These are phyloP conservation scores for Acanthamoeba lenticulata DNA, from an alignment of 208 protist species.

Conservation along the genomic window DNA sequence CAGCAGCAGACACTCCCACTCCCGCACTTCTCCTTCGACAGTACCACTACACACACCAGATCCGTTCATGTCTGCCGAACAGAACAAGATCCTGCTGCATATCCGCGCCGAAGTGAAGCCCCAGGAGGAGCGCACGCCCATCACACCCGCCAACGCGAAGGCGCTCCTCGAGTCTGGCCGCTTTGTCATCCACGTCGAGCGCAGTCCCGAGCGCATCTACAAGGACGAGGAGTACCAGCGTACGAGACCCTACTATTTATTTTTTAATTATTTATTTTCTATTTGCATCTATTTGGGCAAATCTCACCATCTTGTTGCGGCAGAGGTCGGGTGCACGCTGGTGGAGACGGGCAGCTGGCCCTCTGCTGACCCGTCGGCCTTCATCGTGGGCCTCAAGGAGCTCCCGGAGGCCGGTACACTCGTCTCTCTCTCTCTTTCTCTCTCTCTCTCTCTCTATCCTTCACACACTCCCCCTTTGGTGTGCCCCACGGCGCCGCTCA, in stretches of 20 bases:
- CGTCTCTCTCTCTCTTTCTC: neutral
- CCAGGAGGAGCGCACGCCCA: constrained; percentile 77
- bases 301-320: too few relatives aligned
- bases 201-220: constrained; percentile 63
- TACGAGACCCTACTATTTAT: too few relatives aligned
- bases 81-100: constrained; percentile 69
- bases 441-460: neutral
- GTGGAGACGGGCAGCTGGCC: constrained; percentile 71
- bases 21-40: too few relatives aligned
- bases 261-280: too few relatives aligned
- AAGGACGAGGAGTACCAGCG: constrained; percentile 75
- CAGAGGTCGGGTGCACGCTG: neutral
- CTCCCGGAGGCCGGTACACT: constrained; percentile 76
- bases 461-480: too few relatives aligned
- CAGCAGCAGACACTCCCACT: too few relatives aligned
- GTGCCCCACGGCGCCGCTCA: too few relatives aligned
- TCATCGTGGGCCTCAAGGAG: constrained; percentile 86
- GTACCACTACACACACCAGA: too few relatives aligned
- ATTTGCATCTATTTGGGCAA: too few relatives aligned
- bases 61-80: too few relatives aligned
- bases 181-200: constrained; percentile 81
- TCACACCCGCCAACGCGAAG: constrained; percentile 77
- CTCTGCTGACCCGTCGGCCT: constrained; percentile 58
- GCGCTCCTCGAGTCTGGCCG: neutral
- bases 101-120: constrained; percentile 82